Conservation (phyloP, 2,329 filamentous ascomycete species). For the Lithohypha guttulata region DNA sequence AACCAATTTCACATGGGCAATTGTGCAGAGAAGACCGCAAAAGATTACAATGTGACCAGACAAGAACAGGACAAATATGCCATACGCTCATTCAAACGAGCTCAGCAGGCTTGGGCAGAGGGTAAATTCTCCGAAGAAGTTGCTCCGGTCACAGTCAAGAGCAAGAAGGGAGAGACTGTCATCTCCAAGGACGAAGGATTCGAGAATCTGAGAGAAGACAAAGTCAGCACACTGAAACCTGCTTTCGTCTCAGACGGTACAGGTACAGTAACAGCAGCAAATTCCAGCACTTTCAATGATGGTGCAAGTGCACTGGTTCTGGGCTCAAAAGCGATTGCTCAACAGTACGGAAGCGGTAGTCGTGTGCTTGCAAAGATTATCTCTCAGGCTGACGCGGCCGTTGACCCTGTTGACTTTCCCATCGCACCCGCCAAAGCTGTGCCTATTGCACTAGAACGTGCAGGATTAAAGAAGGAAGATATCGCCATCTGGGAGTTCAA, state of each 20-base stretch:
- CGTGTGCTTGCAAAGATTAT: slow-evolving; percentile 80
- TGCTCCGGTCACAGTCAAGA: slow-evolving; percentile 72
- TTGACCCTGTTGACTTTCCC: slow-evolving; percentile 88
- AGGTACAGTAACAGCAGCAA: slow-evolving; percentile 87
- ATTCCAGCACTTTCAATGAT: slow-evolving; percentile 88
- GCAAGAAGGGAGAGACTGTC: slow-evolving; percentile 70
- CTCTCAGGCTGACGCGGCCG: slow-evolving; percentile 76
- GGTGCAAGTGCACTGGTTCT: slow-evolving; percentile 84
- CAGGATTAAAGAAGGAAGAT: slow-evolving; percentile 82
- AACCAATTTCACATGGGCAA: slow-evolving; percentile 97
- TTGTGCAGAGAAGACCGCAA: slow-evolving; percentile 88
- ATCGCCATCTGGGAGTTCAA: slow-evolving; percentile 98
- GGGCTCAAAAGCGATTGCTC: slow-evolving; percentile 67
- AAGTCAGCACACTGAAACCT: slow-evolving; percentile 75
- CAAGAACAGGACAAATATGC: slow-evolving; percentile 88
- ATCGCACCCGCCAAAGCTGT: slow-evolving; percentile 87
- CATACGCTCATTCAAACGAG: slow-evolving; percentile 76
- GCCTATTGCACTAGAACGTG: slow-evolving; percentile 74
- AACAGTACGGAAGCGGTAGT: slow-evolving; percentile 65
- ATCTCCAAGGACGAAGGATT: slow-evolving; percentile 82
- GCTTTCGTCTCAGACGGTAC: slow-evolving; percentile 79
- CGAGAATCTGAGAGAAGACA: slow-evolving; percentile 75
- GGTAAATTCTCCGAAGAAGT: slow-evolving; percentile 83
- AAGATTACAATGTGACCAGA: slow-evolving; percentile 68
- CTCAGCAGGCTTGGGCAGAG: slow-evolving; percentile 78